These are phyloP conservation scores for Fraxinus sp. DNA, from an alignment of 305 asterid genomes.

Conservation along the genomic window DNA sequence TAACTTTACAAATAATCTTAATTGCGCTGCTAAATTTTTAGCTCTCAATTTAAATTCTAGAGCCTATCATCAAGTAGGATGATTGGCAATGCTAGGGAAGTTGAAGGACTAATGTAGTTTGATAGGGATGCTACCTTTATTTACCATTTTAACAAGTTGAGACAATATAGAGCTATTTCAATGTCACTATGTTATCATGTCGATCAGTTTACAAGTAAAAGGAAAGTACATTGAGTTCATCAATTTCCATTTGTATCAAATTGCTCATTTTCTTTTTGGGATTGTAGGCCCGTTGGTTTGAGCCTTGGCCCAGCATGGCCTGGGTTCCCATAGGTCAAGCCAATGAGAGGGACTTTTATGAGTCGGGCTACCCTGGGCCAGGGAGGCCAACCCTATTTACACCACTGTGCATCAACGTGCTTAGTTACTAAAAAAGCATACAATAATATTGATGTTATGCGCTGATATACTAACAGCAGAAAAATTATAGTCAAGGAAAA, in stretches of 20 bases:
- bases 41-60: neutral
- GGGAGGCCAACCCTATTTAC: neutral
- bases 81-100: neutral
- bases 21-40: neutral
- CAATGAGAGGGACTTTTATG: neutral
- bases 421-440: neutral
- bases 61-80: neutral
- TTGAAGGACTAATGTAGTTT: neutral
- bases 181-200: neutral
- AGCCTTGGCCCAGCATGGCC: neutral
- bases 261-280: neutral
- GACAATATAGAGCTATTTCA: neutral
- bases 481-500: neutral
- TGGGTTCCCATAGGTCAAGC: neutral
- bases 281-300: neutral
- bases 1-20: neutral
- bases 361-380: neutral
- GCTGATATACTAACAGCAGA: neutral
- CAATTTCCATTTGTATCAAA: neutral
- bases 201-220: neutral
- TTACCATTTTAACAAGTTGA: neutral
- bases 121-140: neutral
- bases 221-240: neutral
- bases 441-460: neutral
- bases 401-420: constrained; percentile 3